Evolutionary conservation across 163 green algal genomes (phyloP).

Genomic region (Scenedesmus sp.): DNA sequence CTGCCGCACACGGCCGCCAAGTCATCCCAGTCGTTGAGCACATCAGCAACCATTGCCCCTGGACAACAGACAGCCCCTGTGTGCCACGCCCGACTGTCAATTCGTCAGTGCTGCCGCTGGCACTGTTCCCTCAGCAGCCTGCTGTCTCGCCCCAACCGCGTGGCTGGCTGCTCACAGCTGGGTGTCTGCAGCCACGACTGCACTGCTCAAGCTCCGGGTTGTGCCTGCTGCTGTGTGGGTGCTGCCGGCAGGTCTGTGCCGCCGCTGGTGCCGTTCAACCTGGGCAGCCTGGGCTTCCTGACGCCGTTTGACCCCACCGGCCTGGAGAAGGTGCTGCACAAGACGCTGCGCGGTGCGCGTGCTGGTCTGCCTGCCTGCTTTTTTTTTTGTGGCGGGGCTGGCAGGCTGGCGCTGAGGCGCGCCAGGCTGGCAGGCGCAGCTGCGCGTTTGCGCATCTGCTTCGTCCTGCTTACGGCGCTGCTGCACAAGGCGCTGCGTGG

Average conservation of each 20-base stretch:
- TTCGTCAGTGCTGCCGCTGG: neutral
- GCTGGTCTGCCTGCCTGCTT: no score
- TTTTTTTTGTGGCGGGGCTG: neutral
- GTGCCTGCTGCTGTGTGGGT: neutral
- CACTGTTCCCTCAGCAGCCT: neutral
- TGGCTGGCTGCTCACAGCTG: no score
- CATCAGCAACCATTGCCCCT: no score
- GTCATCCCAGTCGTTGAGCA: no score
- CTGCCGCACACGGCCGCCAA: no score
- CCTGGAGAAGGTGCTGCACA: slow-evolving; percentile 66
- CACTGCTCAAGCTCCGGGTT: no score
- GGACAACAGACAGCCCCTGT: no score
- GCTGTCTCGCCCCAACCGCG: no score
- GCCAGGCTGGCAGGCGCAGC: neutral
- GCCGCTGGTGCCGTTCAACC: slow-evolving; percentile 87
- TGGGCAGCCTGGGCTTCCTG: slow-evolving; percentile 89
- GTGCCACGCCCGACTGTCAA: no score
- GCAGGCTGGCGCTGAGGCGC: no score
- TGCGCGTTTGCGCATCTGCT: neutral
- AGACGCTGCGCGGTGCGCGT: neutral
- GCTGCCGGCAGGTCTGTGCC: slow-evolving; percentile 66
- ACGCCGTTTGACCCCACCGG: slow-evolving; percentile 82
- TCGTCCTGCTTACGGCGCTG: neutral
- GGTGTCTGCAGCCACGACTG: no score
- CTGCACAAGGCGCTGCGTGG: neutral